Percentiles rank a stretch among this genome's conserved stretches.
These are phyloP conservation scores for Nothomitra cinnamomea DNA, from an alignment of 2,329 filamentous ascomycete genomes.

Conservation along the genomic window DNA sequence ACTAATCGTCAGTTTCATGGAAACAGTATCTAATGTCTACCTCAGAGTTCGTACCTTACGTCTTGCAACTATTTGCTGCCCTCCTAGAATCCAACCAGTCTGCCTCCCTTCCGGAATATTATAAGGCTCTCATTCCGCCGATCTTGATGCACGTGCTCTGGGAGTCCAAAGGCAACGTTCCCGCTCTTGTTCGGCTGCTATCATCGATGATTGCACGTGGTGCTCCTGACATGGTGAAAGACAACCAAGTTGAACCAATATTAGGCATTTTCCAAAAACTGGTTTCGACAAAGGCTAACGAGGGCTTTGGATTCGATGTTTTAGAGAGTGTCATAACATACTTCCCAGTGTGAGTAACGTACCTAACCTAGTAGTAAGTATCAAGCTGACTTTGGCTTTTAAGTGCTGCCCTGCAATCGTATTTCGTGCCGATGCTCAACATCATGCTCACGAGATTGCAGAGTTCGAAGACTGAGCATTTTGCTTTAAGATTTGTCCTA, in stretches of 20 bases:
- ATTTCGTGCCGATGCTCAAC: constrained; percentile 63
- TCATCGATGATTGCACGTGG: constrained; percentile 70
- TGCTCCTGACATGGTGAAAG: constrained; percentile 51
- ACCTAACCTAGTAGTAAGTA: not conserved
- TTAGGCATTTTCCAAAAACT: constrained; percentile 95
- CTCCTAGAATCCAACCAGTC: constrained; percentile 74
- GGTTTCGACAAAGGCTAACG: constrained; percentile 64
- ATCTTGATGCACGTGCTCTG: constrained; percentile 70
- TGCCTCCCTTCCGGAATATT: constrained; percentile 62
- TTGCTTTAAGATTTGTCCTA: constrained; percentile 73
- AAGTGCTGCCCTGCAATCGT: constrained; percentile 50
- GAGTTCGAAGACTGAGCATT: constrained; percentile 64
- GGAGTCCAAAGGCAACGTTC: constrained; percentile 86
- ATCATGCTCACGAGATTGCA: constrained; percentile 60
- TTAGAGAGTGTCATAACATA: constrained; percentile 62
- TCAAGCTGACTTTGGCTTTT: constrained; percentile 1
- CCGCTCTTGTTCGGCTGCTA: constrained; percentile 72
- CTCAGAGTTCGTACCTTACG: constrained; percentile 81
- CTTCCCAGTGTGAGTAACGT: constrained; percentile 47
- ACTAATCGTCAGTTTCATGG: not conserved
- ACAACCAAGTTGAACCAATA: constrained; percentile 71
- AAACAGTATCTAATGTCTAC: not conserved
- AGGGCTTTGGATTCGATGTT: constrained; percentile 76
- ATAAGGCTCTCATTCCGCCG: constrained; percentile 60
- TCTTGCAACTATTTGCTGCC: constrained; percentile 88